Evolutionary conservation across 2,329 filamentous ascomycete species (phyloP).

Genomic region (Knoxdaviesia capensis): DNA sequence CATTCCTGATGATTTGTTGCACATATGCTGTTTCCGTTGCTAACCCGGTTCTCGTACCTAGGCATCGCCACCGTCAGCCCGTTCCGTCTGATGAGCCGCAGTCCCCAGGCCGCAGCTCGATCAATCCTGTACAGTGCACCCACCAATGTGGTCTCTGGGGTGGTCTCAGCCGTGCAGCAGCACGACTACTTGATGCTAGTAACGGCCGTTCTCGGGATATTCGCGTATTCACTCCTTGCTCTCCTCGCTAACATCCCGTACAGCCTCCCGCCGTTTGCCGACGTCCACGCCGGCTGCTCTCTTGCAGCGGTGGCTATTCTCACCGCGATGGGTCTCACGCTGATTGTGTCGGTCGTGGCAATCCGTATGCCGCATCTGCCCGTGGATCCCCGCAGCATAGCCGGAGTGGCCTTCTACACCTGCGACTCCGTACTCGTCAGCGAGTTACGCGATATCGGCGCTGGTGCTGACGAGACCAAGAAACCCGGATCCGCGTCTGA

Average conservation of each 20-base stretch:
- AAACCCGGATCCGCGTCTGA: no score
- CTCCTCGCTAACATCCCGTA: slow-evolving; percentile 4
- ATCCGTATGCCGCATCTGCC: slow-evolving; percentile 2
- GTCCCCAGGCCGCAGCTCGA: slow-evolving; percentile 1
- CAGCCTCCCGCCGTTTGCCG: background rate
- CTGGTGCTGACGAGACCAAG: no score
- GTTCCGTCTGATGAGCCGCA: slow-evolving; percentile 7
- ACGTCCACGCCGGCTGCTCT: slow-evolving; percentile 1
- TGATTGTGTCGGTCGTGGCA: slow-evolving; percentile 1
- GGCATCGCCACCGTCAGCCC: slow-evolving; percentile 7
- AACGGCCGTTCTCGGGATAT: background rate
- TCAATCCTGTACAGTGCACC: slow-evolving; percentile 3
- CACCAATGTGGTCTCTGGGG: slow-evolving; percentile 3
- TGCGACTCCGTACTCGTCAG: slow-evolving; percentile 1
- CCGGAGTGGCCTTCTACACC: slow-evolving; percentile 3
- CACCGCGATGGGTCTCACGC: slow-evolving; percentile 2
- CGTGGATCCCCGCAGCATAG: slow-evolving; percentile 4
- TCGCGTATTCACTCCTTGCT: slow-evolving; percentile 2
- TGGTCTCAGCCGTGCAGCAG: slow-evolving; percentile 1
- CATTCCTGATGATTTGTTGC: no score
- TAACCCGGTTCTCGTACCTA: background rate
- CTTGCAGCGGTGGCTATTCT: slow-evolving; percentile 2
- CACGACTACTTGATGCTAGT: background rate
- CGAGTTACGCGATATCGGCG: background rate
- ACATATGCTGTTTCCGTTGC: no score